Percentiles rank a stretch among this genome's conserved stretches.
phyloP scores from a whole-genome alignment of 768 basidiomycete genomes.

The Amanita exitialis region DNA sequence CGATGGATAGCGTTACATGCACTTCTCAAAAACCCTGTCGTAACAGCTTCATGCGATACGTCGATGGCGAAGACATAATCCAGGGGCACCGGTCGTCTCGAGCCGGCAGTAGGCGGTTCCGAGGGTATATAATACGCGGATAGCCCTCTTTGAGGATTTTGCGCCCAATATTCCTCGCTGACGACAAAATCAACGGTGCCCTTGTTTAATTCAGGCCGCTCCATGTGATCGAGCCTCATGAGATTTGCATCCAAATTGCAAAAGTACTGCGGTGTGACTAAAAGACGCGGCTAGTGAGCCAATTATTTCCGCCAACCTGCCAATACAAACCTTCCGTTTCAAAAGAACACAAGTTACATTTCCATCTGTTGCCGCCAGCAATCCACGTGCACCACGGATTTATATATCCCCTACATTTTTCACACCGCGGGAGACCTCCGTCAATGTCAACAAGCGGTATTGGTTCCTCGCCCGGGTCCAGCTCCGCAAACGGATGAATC shows the following conservation, averaged over 20 bases:
- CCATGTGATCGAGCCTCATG: slow-evolving; percentile 67
- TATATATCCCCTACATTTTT: slow-evolving; percentile 78
- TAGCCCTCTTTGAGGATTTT: slow-evolving; percentile 47
- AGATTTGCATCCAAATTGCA: slow-evolving; percentile 71
- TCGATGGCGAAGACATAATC: slow-evolving; percentile 85
- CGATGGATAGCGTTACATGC: slow-evolving; percentile 55
- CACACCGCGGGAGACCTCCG: slow-evolving; percentile 76
- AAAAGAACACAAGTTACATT: slow-evolving; percentile 82
- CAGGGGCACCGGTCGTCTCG: slow-evolving; percentile 52
- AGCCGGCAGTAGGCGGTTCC: slow-evolving; percentile 33
- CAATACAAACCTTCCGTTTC: slow-evolving; percentile 69
- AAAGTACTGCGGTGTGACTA: slow-evolving; percentile 79
- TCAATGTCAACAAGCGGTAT: slow-evolving; percentile 68
- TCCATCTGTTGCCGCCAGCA: slow-evolving; percentile 78
- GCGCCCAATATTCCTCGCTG: slow-evolving; percentile 78
- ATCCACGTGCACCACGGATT: slow-evolving; percentile 91
- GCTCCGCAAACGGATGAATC: slow-evolving; percentile 84
- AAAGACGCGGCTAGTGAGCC: background rate
- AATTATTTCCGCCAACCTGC: background rate
- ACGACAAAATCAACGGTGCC: slow-evolving; percentile 92
- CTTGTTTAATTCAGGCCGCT: slow-evolving; percentile 79
- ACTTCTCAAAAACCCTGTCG: slow-evolving; percentile 58
- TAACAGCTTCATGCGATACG: slow-evolving; percentile 58
- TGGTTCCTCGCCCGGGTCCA: slow-evolving; percentile 68
- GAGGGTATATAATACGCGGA: slow-evolving; percentile 42